phyloP scores from a whole-genome alignment of 805 yeast genomes.

The Wickerhamiella lipophila region DNA sequence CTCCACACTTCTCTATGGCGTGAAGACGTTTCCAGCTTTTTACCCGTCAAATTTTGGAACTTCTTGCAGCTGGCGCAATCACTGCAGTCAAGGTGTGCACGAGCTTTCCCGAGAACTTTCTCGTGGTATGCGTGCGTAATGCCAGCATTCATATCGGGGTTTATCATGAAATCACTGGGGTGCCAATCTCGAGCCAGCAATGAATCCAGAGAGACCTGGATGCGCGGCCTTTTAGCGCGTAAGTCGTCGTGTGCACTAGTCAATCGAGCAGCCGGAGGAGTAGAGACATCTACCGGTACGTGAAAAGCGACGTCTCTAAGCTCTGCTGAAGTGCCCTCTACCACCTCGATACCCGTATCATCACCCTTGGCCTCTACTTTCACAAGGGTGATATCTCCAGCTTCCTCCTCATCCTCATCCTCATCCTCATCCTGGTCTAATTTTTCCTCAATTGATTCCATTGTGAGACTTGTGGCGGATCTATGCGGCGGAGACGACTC shows the following conservation, averaged over 20 bases:
- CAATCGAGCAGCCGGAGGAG: no score
- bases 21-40: constrained; percentile 16
- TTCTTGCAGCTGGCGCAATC: constrained; percentile 28
- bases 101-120: constrained; percentile 27
- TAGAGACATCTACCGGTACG: no score
- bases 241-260: no score
- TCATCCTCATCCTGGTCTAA: no score
- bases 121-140: constrained; percentile 26
- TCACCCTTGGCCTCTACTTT: neutral
- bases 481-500: neutral
- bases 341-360: neutral
- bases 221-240: neutral
- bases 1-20: constrained; percentile 25
- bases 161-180: constrained; percentile 31
- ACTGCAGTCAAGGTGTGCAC: constrained; percentile 29
- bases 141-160: constrained; percentile 21
- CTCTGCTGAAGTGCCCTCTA: neutral
- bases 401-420: neutral
- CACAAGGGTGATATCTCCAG: neutral
- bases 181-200: constrained; percentile 28
- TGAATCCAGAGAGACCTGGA: neutral
- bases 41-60: constrained; percentile 9
- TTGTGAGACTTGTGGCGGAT: neutral
- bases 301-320: no score
- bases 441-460: neutral